A percentile compares a stretch with the other conserved stretches of the same genome.
phyloP scores from a whole-genome alignment of 495 filamentous ascomycete genomes.

The Achaetomiella virescens region DNA sequence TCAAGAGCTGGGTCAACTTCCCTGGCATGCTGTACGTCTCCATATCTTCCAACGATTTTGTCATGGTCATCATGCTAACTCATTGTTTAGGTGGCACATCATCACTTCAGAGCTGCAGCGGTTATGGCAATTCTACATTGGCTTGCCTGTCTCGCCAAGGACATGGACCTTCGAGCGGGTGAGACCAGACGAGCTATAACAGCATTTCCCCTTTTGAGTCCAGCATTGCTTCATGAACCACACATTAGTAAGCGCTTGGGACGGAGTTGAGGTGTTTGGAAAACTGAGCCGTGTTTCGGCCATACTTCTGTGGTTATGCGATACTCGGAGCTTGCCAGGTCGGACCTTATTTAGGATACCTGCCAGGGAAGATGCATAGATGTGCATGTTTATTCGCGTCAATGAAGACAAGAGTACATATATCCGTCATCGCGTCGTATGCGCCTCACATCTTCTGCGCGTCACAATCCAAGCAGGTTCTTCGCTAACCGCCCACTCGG shows the following conservation, averaged over 20 bases:
- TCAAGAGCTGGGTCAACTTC: constrained; percentile 62
- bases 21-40: constrained; percentile 66
- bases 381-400: not conserved
- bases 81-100: constrained; percentile 52
- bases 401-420: not conserved
- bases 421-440: not conserved
- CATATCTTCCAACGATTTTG: not conserved
- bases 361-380: not conserved
- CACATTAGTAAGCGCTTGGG: not conserved
- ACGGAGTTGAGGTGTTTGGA: constrained; percentile 18
- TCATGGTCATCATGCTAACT: constrained; percentile 15
- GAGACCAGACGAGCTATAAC: constrained; percentile 46
- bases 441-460: not conserved
- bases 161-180: constrained; percentile 57
- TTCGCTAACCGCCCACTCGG: constrained; percentile 8
- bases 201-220: not conserved
- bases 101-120: constrained; percentile 52
- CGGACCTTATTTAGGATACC: not conserved
- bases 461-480: constrained; percentile 15
- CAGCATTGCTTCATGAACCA: constrained; percentile 1
- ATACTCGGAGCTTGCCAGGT: not conserved
- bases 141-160: constrained; percentile 63
- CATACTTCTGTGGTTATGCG: not conserved
- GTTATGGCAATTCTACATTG: constrained; percentile 72
- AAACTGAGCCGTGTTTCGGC: not conserved